Evolutionary conservation across 257 asterid species (phyloP), one percentile per base, ranked within the genome.

Genomic region (Perilla frutescens): DNA sequence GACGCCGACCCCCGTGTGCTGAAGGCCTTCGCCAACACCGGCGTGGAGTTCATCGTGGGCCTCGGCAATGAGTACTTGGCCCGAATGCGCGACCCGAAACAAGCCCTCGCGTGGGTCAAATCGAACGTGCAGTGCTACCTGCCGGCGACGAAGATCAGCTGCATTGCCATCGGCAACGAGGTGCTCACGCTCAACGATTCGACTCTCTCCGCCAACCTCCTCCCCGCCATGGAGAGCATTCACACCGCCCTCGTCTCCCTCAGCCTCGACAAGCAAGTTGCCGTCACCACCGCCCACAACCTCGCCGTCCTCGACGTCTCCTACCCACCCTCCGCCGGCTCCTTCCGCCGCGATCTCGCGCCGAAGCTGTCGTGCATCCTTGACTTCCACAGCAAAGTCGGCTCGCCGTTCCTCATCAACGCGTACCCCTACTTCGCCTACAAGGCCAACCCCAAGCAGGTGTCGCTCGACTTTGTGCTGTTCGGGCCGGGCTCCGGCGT

Each of bases 351-450:
- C 47, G 93, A 89, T 73, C 89, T 92, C 20, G 61, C 63, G 1
- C 80, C 43, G 5, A 80, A 79, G 12, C 6, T 92, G 2, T 65
- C 89, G 15, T 77, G 83, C 66, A 79, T 92, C 59, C 68, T 92
- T 14, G 87, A 89, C 11, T 92, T 90, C 84, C 91, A 89, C 76
- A 20, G 72, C 65, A 87, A 87, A 65, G 83, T 88, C 0, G 91
- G 81, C 2, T 90, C 97, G 2, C 91, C 97, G 0, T 85, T 92
- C 69, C 50, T 84, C 8, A 86, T 92, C 54, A 92, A 92, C 36
- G 95, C 96, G 1, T 90, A 92, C n/a, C 98, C 98, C 0, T 92
- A 68, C 73, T 91, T 92, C 79, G 97, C 97, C 13, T 90, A 89
- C 84, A 89, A 86, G 69, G 80, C 84, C 13, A 81, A 76, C 43